Base-by-base conservation (phyloP, 179 eudicot genomes). In the Sideroxylon spinosum region DNA sequence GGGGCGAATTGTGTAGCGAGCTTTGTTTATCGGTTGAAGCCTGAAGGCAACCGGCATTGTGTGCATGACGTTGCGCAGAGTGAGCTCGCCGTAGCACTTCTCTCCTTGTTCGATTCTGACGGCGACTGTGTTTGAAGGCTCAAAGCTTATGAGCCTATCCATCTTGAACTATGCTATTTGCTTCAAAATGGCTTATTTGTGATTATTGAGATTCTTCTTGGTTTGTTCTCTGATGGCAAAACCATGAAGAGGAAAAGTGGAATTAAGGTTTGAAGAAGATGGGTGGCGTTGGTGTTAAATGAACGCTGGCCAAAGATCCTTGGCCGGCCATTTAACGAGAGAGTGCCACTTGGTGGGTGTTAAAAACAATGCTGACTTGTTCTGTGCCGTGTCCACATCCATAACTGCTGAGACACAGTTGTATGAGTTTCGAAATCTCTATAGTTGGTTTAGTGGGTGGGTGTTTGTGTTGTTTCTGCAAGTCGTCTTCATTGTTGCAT, bases 31-130 rank as follows among this genome's bases (percentile, higher is more conserved):
- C 5, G 90, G 85, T 9, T 86, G 88, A 2, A 88, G 83, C 71
- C 86, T 77, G 37, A 86, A 88, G 10, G 90, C 90, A 0, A 88
- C 90, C 0, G 90, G 90, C 90, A 87, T 87, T 17, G 88, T 88
- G 87, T 82, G 74, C 90, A 88, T 88, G 44, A 88, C 90, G 49
- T 86, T 88, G 22, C 88, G 85, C 46, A 88, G 44, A 20, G 87
- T 86, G 23, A 88, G 64, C 81, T 53, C 66, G 2, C 90, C 90
- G 7, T 26, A 88, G 59, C 88, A 88, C 59, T 76, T 84, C 49
- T 78, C 82, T 1, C 87, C 87, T 3, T 78, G 83, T 68, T 84
- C 88, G 25, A 88, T 68, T 56, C 88, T 65, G 53, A 88, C 79
- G 9, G 83, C 71, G 1, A 84, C 90, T 5, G 77, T 49, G 71